Evolutionary conservation across 108 stramenopile genomes (phyloP), one percentile per base, ranked within the genome.

Genomic region (Schizochytrium sp.): DNA sequence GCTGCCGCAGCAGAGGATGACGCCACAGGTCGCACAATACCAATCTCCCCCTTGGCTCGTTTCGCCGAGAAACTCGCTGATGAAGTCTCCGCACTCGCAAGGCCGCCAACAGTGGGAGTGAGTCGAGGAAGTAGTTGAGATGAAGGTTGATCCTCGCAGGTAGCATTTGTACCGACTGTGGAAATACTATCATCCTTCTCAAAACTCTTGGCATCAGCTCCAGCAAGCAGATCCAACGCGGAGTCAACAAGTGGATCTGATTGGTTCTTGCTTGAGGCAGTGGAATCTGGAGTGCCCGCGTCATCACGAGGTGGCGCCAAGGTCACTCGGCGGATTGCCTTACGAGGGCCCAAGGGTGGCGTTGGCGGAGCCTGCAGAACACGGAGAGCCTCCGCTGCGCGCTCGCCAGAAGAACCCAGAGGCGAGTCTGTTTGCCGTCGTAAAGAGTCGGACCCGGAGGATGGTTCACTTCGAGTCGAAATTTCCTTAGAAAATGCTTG

Each of bases 321-420:
- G 58, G 17, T 59, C 58, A 17, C 19, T 28, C 28, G 28, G 28
- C 28, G 28, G 28, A 28, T 28, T 28, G 61, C 61, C 61, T n/a
- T 64, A 7, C 38, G 17, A 4, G 61, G 61, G 4, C 61, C 61
- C 38, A 64, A n/a, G 19, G 61, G 61, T 19, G 61, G 61, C 61
- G 61, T 64, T n/a, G 61, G 61, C 61, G 61, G 61, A 38, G 61
- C 61, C 61, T 64, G 61, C 61, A 64, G 5, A 42, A 64, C 61
- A 64, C 61, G 61, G 4, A 64, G 61, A 42, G 61, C 61, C 61
- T 64, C 61, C 12, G 8, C 61, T 4, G 61, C 61, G 1, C 61
- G 61, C 41, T 58, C 57, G 13, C 57, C 57, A 58, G 57, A 59
- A 59, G 19, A 19, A 59, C 58, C 19, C 58, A 17, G 58, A 15